Percentiles rank a stretch among this genome's conserved stretches.
Evolutionary conservation across 2,329 filamentous ascomycete species (phyloP).

Genomic region (Cercospora berteroae): DNA sequence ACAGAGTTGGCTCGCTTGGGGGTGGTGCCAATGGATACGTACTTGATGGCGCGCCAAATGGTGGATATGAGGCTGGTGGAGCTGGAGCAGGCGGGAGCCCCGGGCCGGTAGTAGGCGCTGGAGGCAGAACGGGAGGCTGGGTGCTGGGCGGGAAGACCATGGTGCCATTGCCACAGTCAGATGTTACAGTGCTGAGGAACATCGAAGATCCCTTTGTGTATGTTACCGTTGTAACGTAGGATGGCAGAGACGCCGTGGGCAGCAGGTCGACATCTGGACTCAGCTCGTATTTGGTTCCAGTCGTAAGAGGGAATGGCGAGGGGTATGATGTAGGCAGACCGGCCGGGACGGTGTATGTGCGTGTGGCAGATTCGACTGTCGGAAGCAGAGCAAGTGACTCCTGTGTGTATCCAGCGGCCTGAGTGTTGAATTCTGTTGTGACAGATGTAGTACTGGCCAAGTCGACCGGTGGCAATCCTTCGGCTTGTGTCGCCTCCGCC

Average conservation of each 20-base stretch:
- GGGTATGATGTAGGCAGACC: background rate
- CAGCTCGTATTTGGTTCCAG: background rate
- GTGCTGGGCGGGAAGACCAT: conserved; percentile 3
- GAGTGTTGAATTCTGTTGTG: background rate
- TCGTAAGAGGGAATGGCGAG: conserved; percentile 1
- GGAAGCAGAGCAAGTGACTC: background rate
- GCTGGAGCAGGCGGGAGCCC: background rate
- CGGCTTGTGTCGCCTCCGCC: background rate
- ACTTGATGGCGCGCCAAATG: background rate
- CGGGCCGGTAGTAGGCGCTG: background rate
- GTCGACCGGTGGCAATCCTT: background rate
- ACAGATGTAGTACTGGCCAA: background rate
- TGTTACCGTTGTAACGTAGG: conserved; percentile 8
- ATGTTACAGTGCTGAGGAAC: background rate
- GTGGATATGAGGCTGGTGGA: background rate
- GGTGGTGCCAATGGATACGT: background rate
- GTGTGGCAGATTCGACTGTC: background rate
- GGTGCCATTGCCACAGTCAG: conserved; percentile 6
- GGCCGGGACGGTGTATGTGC: background rate
- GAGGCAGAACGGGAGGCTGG: background rate
- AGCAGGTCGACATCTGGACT: background rate
- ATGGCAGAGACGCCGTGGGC: conserved; percentile 1
- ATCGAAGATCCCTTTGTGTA: background rate
- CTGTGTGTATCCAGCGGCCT: background rate
- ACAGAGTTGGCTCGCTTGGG: background rate